phyloP scores from a whole-genome alignment of 1,284 basidiomycete species.

The Ceratobasidium sp. region DNA sequence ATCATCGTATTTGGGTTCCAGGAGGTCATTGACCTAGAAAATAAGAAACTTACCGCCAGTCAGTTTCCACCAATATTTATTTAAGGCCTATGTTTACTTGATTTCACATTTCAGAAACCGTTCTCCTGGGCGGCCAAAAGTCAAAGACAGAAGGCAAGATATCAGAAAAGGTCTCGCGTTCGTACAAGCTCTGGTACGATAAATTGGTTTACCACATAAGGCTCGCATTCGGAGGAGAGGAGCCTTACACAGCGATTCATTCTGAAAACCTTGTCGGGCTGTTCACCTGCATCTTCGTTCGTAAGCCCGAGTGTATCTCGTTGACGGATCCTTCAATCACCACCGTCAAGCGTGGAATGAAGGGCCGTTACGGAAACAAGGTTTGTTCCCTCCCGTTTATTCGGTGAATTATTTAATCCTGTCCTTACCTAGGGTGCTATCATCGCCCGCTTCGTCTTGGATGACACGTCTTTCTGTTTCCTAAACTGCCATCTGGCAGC shows the following conservation, averaged over 20 bases:
- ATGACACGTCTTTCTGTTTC: slow-evolving; percentile 93
- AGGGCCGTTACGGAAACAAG: slow-evolving; percentile 95
- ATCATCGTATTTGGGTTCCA: slow-evolving; percentile 96
- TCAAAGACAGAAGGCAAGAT: slow-evolving; percentile 67
- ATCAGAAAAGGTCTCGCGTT: slow-evolving; percentile 83
- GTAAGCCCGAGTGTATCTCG: slow-evolving; percentile 68
- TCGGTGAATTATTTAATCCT: slow-evolving; percentile 21
- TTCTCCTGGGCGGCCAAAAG: slow-evolving; percentile 80
- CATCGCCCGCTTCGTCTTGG: slow-evolving; percentile 87
- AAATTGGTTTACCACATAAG: slow-evolving; percentile 80
- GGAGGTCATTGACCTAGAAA: slow-evolving; percentile 95
- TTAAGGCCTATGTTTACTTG: slow-evolving; percentile 2
- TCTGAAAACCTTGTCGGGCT: slow-evolving; percentile 93
- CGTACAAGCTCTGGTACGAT: slow-evolving; percentile 91
- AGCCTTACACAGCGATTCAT: slow-evolving; percentile 82
- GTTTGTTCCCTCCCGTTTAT: slow-evolving; percentile 59
- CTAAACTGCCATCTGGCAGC: slow-evolving; percentile 98
- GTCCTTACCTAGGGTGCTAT: slow-evolving; percentile 80
- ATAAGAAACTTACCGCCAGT: slow-evolving; percentile 89
- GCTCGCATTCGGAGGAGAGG: slow-evolving; percentile 74
- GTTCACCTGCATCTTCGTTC: slow-evolving; percentile 90
- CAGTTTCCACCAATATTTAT: slow-evolving; percentile 50
- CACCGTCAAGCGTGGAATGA: slow-evolving; percentile 92
- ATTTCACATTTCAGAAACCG: slow-evolving; percentile 67
- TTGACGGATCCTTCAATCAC: slow-evolving; percentile 81